A percentile compares a stretch with the other conserved stretches of the same genome.
Evolutionary conservation across 148 eudicot genomes (phyloP).

Genomic region (Dysphania ambrosioides): DNA sequence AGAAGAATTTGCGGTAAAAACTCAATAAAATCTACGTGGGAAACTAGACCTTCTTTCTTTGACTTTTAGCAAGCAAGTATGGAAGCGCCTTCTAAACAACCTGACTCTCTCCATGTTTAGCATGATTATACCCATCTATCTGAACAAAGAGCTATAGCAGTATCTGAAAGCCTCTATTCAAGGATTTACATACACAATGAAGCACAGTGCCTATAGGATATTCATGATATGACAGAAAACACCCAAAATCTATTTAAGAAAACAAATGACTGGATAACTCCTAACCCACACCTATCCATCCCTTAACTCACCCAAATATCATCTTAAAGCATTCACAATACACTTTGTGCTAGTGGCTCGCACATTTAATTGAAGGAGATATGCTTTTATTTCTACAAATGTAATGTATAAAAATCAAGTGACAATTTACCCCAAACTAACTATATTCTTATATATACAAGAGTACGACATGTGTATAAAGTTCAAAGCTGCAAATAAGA

Average conservation of each 20-base stretch:
- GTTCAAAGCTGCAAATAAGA: not conserved
- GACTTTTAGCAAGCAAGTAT: too few relatives aligned
- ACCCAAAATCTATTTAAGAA: not conserved
- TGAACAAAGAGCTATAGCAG: not conserved
- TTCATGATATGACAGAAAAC: not conserved
- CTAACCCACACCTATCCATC: not conserved
- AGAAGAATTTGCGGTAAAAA: not conserved
- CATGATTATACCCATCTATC: not conserved
- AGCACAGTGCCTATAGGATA: not conserved
- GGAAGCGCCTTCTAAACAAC: too few relatives aligned
- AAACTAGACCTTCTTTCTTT: too few relatives aligned
- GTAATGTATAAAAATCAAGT: not conserved
- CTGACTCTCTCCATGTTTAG: too few relatives aligned
- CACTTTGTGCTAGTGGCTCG: not conserved
- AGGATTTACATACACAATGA: constrained; percentile 5
- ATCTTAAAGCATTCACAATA: not conserved
- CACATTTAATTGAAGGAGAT: not conserved
- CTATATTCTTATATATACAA: not conserved
- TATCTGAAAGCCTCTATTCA: not conserved
- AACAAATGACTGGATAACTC: not conserved
- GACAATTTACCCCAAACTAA: not conserved
- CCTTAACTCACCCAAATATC: not conserved
- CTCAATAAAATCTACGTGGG: not conserved
- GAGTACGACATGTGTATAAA: not conserved
- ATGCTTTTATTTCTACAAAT: not conserved